phyloP scores from a whole-genome alignment of 2,329 filamentous ascomycete genomes.

The Fusarium piperis region DNA sequence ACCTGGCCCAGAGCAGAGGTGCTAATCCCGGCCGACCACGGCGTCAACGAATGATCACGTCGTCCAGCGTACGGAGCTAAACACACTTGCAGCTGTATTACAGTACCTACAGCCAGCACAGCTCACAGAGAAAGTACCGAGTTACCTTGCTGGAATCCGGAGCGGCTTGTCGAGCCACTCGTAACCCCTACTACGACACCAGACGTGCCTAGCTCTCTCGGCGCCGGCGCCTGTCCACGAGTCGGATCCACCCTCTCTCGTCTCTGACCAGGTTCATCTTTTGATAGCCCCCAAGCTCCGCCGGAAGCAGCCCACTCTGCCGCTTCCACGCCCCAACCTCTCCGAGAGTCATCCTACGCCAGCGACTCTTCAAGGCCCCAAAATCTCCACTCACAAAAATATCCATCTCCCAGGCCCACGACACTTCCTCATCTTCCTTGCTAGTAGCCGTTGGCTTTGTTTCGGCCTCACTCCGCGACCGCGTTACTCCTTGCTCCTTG shows the following conservation, averaged over 20 bases:
- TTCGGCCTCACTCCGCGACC: constrained; percentile 30
- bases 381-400: constrained; percentile 44
- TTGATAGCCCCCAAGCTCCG: constrained; percentile 35
- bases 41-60: constrained; percentile 21
- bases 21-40: constrained; percentile 16
- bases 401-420: constrained; percentile 38
- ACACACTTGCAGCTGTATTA: constrained; percentile 12
- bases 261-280: constrained; percentile 20
- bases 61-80: constrained; percentile 20
- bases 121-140: constrained; percentile 17
- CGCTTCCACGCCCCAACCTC: constrained; percentile 40
- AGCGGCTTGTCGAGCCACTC: constrained; percentile 21
- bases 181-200: constrained; percentile 9
- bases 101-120: constrained; percentile 16
- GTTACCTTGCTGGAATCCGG: neutral
- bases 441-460: constrained; percentile 40
- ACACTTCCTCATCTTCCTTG: constrained; percentile 40
- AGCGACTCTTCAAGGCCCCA: constrained; percentile 28
- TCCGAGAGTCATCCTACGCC: constrained; percentile 26
- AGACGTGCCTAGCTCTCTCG: constrained; percentile 16
- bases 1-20: constrained; percentile 21
- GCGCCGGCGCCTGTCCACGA: constrained; percentile 28
- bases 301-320: constrained; percentile 41
- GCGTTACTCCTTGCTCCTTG: constrained; percentile 35
- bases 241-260: constrained; percentile 26